Conservation (phyloP, 2,329 filamentous ascomycete genomes). For the Pyrenophora seminiperda region DNA sequence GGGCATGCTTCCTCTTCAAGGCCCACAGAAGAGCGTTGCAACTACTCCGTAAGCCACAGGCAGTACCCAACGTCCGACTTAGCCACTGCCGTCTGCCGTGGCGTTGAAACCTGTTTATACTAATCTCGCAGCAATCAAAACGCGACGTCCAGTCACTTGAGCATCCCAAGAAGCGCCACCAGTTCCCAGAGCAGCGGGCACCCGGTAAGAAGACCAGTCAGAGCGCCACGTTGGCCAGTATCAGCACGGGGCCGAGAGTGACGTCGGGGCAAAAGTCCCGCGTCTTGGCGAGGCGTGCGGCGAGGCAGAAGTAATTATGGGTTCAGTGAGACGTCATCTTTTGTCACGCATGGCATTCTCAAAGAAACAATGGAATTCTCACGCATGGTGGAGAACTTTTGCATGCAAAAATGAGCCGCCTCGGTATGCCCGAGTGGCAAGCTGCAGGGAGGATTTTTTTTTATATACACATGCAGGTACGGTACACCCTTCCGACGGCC, state of each 20-base stretch:
- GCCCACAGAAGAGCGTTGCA: conserved; percentile 20
- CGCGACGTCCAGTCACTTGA: too few species aligned
- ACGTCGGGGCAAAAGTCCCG: conserved; percentile 7
- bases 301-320: conserved; percentile 1
- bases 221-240: conserved; percentile 10
- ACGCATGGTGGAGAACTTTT: conserved; percentile 9
- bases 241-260: conserved; percentile 13
- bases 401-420: conserved; percentile 8
- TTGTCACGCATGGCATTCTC: conserved; percentile 12
- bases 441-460: conserved; percentile 6
- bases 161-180: too few species aligned
- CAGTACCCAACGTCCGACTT: conserved; percentile 20
- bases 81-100: conserved; percentile 32
- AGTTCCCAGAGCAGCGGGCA: conserved; percentile 1
- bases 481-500: conserved; percentile 16
- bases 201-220: conserved; percentile 7
- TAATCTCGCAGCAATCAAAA: background rate
- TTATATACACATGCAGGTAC: conserved; percentile 33
- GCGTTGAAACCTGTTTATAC: conserved; percentile 23
- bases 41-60: background rate
- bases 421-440: conserved; percentile 1
- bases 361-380: conserved; percentile 15
- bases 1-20: conserved; percentile 4
- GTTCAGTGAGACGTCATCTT: conserved; percentile 21
- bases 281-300: background rate